phyloP scores from a whole-genome alignment of 2,329 filamentous ascomycete genomes.

The Thelonectria discophora region DNA sequence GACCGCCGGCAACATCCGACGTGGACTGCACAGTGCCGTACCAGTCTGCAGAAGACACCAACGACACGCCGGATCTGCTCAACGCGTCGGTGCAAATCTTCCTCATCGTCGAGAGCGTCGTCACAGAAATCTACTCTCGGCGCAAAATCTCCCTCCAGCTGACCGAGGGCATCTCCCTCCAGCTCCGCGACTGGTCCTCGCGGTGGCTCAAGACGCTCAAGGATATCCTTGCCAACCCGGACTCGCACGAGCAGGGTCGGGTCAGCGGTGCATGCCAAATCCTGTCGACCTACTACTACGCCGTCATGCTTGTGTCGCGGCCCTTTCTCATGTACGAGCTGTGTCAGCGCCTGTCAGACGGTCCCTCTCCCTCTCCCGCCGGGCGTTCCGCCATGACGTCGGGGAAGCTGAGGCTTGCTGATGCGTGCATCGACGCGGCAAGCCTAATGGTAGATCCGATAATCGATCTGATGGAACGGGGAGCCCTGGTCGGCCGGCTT shows the following conservation, averaged over 20 bases:
- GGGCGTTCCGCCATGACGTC: conserved; percentile 44
- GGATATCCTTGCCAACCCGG: conserved; percentile 43
- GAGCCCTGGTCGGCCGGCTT: conserved; percentile 54
- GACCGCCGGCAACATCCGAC: conserved; percentile 62
- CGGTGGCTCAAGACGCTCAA: conserved; percentile 59
- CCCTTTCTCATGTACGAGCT: conserved; percentile 67
- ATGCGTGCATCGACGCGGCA: conserved; percentile 65
- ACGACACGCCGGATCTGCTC: conserved; percentile 56
- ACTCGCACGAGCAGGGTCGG: conserved; percentile 40
- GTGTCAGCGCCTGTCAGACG: conserved; percentile 54
- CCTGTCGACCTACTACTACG: conserved; percentile 63
- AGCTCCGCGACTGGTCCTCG: conserved; percentile 61
- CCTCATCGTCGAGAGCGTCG: conserved; percentile 59
- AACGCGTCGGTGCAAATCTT: conserved; percentile 64
- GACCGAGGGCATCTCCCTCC: conserved; percentile 62
- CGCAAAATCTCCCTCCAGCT: conserved; percentile 62
- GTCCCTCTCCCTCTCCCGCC: conserved; percentile 18
- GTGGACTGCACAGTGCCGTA: conserved; percentile 64
- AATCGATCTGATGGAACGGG: conserved; percentile 54
- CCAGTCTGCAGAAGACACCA: conserved; percentile 46
- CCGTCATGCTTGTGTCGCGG: conserved; percentile 64
- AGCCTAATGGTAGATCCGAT: conserved; percentile 62
- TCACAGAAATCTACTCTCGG: conserved; percentile 62
- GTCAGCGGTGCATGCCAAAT: conserved; percentile 61
- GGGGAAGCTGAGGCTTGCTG: conserved; percentile 60